Conservation (phyloP, 2,329 filamentous ascomycete species). For the Pyrenophora seminiperda region DNA sequence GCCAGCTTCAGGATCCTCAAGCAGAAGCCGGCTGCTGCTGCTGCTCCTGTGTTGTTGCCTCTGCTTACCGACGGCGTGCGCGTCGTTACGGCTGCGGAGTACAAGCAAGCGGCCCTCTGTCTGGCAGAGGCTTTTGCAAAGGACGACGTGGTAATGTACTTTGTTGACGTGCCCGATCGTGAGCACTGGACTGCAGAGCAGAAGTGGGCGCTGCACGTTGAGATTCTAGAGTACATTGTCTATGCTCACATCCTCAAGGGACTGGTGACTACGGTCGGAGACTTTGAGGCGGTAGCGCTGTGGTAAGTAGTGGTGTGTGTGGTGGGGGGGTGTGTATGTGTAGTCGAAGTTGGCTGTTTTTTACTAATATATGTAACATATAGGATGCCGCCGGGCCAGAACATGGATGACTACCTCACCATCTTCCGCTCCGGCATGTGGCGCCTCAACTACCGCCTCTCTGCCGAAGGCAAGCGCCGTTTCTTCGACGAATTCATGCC, state of each 20-base stretch:
- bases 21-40: slow-evolving; percentile 25
- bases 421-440: slow-evolving; percentile 76
- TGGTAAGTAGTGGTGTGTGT: slow-evolving; percentile 63
- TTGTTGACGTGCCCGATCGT: slow-evolving; percentile 73
- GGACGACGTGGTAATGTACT: slow-evolving; percentile 76
- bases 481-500: slow-evolving; percentile 81
- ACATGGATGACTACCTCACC: slow-evolving; percentile 75
- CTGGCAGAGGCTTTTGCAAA: slow-evolving; percentile 78
- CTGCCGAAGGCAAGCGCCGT: slow-evolving; percentile 70
- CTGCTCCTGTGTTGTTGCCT: slow-evolving; percentile 24
- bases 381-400: slow-evolving; percentile 76
- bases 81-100: slow-evolving; percentile 67
- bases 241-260: slow-evolving; percentile 77
- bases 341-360: too few species aligned
- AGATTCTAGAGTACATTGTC: slow-evolving; percentile 77
- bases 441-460: slow-evolving; percentile 76
- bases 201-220: slow-evolving; percentile 76
- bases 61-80: slow-evolving; percentile 60
- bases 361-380: too few species aligned
- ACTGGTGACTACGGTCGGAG: slow-evolving; percentile 73
- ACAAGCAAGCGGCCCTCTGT: slow-evolving; percentile 71
- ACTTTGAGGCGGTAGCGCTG: slow-evolving; percentile 78
- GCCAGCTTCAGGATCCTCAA: slow-evolving; percentile 38
- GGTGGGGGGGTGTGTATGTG: too few species aligned
- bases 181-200: slow-evolving; percentile 65